A percentile compares a stretch with the other conserved stretches of the same genome.
These are phyloP conservation scores for Aegilops speltoides DNA, from an alignment of 176 grass and related monocot species.

Conservation along the genomic window DNA sequence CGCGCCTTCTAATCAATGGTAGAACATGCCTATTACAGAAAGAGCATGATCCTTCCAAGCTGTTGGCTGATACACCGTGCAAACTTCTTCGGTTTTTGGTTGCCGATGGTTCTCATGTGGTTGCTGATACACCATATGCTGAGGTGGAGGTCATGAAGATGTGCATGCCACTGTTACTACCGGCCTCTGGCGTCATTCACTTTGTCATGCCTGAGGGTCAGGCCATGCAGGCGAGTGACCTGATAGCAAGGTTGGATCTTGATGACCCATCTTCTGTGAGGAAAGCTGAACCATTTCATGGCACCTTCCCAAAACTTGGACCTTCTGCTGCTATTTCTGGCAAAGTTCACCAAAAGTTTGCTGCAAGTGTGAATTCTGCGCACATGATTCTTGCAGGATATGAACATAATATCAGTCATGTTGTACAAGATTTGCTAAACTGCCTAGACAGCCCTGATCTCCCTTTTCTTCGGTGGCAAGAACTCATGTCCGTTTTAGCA, in stretches of 20 bases:
- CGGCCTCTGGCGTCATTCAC: constrained; percentile 88
- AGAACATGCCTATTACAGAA: constrained; percentile 98
- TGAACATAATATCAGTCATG: constrained; percentile 85
- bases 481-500: constrained; percentile 96
- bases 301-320: constrained; percentile 86
- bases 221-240: constrained; percentile 90
- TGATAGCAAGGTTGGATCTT: constrained; percentile 94
- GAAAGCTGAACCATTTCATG: constrained; percentile 91
- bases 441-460: constrained; percentile 96
- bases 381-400: constrained; percentile 98
- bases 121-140: constrained; percentile 89
- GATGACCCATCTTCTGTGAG: constrained; percentile 93
- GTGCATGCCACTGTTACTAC: constrained; percentile 96
- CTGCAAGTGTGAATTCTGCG: constrained; percentile 74
- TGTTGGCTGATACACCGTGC: constrained; percentile 94
- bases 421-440: constrained; percentile 83
- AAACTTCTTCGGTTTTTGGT: constrained; percentile 98
- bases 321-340: constrained; percentile 84
- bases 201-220: constrained; percentile 95
- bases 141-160: constrained; percentile 99
- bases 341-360: constrained; percentile 95
- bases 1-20: constrained; percentile 98
- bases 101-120: constrained; percentile 80
- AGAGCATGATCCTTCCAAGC: constrained; percentile 96
- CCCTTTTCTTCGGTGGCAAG: constrained; percentile 98